phyloP scores from a whole-genome alignment of 164 flowering plant genomes.

The Tetrastigma voinierianum region DNA sequence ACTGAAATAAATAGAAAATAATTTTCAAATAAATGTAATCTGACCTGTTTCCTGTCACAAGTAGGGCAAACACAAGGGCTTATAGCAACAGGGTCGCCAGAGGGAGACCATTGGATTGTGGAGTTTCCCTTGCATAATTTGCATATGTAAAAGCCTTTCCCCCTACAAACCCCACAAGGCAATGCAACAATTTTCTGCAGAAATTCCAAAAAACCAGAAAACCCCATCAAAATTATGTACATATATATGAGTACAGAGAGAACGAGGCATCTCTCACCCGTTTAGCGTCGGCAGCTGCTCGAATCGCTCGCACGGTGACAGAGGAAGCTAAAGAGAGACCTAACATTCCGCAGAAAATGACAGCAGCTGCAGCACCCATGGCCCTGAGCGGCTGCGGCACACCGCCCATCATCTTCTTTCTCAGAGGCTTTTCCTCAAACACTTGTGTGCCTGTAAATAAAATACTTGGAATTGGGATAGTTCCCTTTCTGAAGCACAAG shows the following conservation, averaged over 20 bases:
- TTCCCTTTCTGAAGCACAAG: no score
- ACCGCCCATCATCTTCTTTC: conserved; percentile 11
- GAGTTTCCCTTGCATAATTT: conserved; percentile 69
- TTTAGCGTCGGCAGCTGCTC: conserved; percentile 28
- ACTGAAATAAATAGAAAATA: background rate
- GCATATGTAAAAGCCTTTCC: conserved; percentile 69
- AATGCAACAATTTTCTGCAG: conserved; percentile 47
- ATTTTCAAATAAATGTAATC: conserved; percentile 3
- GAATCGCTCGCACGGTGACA: conserved; percentile 20
- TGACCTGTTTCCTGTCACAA: conserved; percentile 76
- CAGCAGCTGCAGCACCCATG: conserved; percentile 24
- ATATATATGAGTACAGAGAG: background rate
- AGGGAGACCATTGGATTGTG: conserved; percentile 82
- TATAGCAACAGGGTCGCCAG: conserved; percentile 59
- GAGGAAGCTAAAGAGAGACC: conserved; percentile 36
- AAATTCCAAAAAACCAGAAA: background rate
- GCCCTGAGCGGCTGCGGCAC: conserved; percentile 26
- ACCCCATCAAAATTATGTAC: background rate
- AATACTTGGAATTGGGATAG: no score
- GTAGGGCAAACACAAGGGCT: conserved; percentile 87
- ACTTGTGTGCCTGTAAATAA: background rate
- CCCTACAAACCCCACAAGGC: conserved; percentile 54
- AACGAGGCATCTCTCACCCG: conserved; percentile 17
- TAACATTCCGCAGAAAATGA: conserved; percentile 31
- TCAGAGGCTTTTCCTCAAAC: background rate